A percentile compares a stretch with the other conserved stretches of the same genome.
phyloP scores from a whole-genome alignment of 1,139 yeast species.

The Nakaseomyces nivariensis region DNA sequence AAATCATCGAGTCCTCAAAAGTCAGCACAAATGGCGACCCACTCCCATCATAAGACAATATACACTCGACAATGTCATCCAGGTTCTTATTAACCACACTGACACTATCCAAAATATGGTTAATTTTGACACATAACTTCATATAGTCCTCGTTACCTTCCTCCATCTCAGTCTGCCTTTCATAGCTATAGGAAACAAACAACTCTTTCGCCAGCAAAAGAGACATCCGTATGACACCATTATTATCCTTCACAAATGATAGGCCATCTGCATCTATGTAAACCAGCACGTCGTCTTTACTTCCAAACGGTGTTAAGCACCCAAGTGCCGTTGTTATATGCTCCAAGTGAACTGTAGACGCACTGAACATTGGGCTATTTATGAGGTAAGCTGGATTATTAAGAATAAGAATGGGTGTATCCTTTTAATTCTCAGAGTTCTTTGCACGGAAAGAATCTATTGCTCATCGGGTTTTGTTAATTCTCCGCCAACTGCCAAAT shows the following conservation, averaged over 20 bases:
- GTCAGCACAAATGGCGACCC: conserved; percentile 61
- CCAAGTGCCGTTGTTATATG: conserved; percentile 28
- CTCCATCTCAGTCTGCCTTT: conserved; percentile 9
- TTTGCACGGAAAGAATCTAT: too few relatives aligned
- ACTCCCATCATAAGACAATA: conserved; percentile 40
- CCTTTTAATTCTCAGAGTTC: too few relatives aligned
- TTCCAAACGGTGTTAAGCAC: conserved; percentile 27
- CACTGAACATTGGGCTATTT: conserved; percentile 16
- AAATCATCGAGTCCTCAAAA: conserved; percentile 60
- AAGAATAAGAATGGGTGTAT: too few relatives aligned
- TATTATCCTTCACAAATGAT: conserved; percentile 31
- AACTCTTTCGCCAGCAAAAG: conserved; percentile 26
- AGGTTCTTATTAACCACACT: conserved; percentile 31
- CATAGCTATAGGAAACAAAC: conserved; percentile 27
- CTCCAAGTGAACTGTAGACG: conserved; percentile 28
- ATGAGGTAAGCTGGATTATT: too few relatives aligned
- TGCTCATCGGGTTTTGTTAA: too few relatives aligned
- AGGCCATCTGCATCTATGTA: conserved; percentile 32
- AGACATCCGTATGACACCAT: conserved; percentile 29
- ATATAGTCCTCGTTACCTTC: conserved; percentile 13
- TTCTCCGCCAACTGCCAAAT: too few relatives aligned
- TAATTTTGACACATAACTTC: conserved; percentile 32
- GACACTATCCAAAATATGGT: conserved; percentile 38
- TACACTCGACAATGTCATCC: conserved; percentile 36
- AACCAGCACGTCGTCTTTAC: conserved; percentile 27